Evolutionary conservation across 1,139 yeast species (phyloP).

Genomic region (Yamadazyma diddensiae): DNA sequence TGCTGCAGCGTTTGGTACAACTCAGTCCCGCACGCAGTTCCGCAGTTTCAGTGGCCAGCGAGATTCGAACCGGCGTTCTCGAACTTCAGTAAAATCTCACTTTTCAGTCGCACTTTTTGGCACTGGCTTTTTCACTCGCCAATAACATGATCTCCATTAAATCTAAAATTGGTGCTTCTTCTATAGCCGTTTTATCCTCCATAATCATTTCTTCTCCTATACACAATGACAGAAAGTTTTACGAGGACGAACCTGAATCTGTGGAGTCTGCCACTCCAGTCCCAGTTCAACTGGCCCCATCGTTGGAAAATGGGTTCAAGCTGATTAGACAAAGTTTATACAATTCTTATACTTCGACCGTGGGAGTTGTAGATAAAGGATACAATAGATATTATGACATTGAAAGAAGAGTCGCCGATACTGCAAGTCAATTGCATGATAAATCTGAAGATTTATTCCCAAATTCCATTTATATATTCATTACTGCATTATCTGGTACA

Average conservation of each 20-base stretch:
- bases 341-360: slow-evolving; percentile 15
- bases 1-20: too few relatives aligned
- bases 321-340: slow-evolving; percentile 38
- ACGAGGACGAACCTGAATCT: slow-evolving; percentile 49
- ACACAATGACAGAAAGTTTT: slow-evolving; percentile 53
- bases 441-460: slow-evolving; percentile 76
- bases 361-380: slow-evolving; percentile 28
- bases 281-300: slow-evolving; percentile 51
- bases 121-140: too few relatives aligned
- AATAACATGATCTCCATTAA: too few relatives aligned
- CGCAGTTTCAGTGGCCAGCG: too few relatives aligned
- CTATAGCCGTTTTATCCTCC: too few relatives aligned
- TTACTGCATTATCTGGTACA: slow-evolving; percentile 80
- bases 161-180: too few relatives aligned
- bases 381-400: slow-evolving; percentile 52
- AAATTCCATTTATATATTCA: slow-evolving; percentile 64
- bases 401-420: slow-evolving; percentile 65
- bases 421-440: slow-evolving; percentile 68
- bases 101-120: too few relatives aligned
- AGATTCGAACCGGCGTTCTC: too few relatives aligned
- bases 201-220: too few relatives aligned
- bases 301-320: slow-evolving; percentile 49
- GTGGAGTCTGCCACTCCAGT: slow-evolving; percentile 15
- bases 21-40: too few relatives aligned
- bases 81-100: too few relatives aligned